Base-by-base conservation (phyloP, 2,329 filamentous ascomycete species). In the Aspergillus ruber region DNA sequence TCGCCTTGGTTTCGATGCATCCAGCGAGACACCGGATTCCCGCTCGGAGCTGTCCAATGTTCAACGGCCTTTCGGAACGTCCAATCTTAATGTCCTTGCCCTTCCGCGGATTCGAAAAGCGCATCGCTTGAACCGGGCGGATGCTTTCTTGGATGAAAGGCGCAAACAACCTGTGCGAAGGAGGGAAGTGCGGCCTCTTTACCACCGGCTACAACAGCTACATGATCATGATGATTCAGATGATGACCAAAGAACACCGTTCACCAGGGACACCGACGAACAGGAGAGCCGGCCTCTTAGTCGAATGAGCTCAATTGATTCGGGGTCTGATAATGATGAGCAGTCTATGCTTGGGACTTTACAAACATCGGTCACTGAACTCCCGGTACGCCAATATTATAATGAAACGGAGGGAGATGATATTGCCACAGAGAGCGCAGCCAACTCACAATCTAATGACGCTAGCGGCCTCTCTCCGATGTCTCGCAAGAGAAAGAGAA, bases 211-310 rank as follows among this genome's bases (percentile, higher is more conserved):
- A 52, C 80, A 86, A 54, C 80, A 84, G 54, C 80, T 86, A 61
- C 86, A 86, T 53, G 85, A 88, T 38, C 86, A 86, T 33, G 79
- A 79, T n/a, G 88, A 96, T 64, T 94, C 89, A 0, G 90, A 95
- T 54, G 90, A 94, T 56, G 90, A 96, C 53, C 80, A 80, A 42
- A 71, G 77, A 43, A 85, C 80, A 29, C 82, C 85, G 10, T 69
- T 84, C 43, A 81, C 80, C 10, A 78, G 84, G 41, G 89, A 90
- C 63, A 94, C 88, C 0, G 90, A 95, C 63, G 90, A 93, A 55
- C 83, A 83, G 29, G 90, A 93, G 50, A 95, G 88, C 53, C 81
- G 86, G 38, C 86, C 86, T 43, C 82, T 84, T 40, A 95, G 88
- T 66, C 88, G 86, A 38, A 75, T 78, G 63, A 81, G 75, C 54